Evolutionary conservation across 2,329 filamentous ascomycete species (phyloP), one percentile per base, ranked within the genome.

Genomic region (Blumeriella jaapii): DNA sequence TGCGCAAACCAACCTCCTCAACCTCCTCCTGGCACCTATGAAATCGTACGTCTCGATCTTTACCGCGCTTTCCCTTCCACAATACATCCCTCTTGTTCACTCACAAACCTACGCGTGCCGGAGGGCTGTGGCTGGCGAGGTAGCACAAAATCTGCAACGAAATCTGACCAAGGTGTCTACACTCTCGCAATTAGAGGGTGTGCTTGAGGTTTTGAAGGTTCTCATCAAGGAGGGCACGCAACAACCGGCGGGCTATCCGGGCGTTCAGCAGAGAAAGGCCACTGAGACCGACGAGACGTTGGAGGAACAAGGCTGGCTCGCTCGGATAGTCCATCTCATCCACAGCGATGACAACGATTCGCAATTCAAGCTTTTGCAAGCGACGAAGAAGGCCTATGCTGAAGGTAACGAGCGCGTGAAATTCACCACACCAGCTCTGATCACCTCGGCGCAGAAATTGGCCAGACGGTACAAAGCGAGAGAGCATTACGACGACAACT

Each of bases 241-340:
- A 52, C 67, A 79, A 35, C 76, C 83, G n/a, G 71, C 76, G 29
- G 84, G 84, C 18, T 95, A 95, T 51, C 79, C 87, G 0, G 83
- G 84, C 3, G 75, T 81, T 24, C 74, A 81, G 5, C 82, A 89
- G 53, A 70, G 84, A 44, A 77, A 85, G 42, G 73, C 74, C 13
- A 65, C 72, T 29, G 93, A 98, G 64, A 96, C 91, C 1, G 91
- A 98, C 43, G 93, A 98, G 63, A 96, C 89, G 0, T 77, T 96
- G 53, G 89, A 98, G 60, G 91, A 98, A 61, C 91, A 98, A 65
- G 91, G 91, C 33, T 95, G 86, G 86, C 68, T 98, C 35, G 91
- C 91, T 22, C 74, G 91, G 49, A 79, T 98, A 54, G 77, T 95
- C 12, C 91, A 98, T 61, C 66, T 95, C 37, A 74, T 98, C 34